Evolutionary conservation across 140 eudicot species (phyloP), one percentile per base, ranked within the genome.

Genomic region (Flaveria floridana): DNA sequence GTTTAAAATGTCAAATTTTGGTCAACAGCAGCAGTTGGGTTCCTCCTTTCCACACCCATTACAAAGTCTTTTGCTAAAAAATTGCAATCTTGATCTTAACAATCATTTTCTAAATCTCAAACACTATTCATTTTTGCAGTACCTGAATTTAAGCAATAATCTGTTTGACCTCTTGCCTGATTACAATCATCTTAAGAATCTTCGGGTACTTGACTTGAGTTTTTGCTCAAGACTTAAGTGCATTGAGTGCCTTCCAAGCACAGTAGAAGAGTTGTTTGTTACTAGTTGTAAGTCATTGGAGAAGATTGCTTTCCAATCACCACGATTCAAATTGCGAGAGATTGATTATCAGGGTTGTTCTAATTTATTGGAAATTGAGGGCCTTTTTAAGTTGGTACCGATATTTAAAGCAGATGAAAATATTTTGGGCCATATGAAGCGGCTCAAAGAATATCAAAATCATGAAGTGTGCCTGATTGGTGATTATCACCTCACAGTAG

Each of bases 301-400:
- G 70, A 73, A 42, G 28, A 53, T 79, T 26, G 44, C 70, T 18
- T 79, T 79, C 28, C 61, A 73, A 12, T 65, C 75, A 41, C 65
- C 50, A 53, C 74, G 72, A 25, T 78, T 78, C 46, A 72, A 59
- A 13, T 79, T 73, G 75, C 70, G 42, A 73, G 79, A 73, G 26
- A 37, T 79, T 19, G 70, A 56, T 20, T 79, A 65, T 56, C 55
- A 73, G 55, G 79, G 83, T 2, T 79, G 83, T 73, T 9, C 20
- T 47, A 79, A 18, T 65, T 58, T 79, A 62, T 55, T 26, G 12
- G 83, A 79, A 79, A 30, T 79, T 55, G 79, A 79, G 70, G 83
- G 79, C 12, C 26, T 79, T 25, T 16, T 79, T 14, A 73, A 56
- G 56, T 18, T 79, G 46, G 65, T 65, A 37, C 83, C 64, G 4